Conservation (phyloP, 345 rosid species). For the Sonneratia alba region DNA sequence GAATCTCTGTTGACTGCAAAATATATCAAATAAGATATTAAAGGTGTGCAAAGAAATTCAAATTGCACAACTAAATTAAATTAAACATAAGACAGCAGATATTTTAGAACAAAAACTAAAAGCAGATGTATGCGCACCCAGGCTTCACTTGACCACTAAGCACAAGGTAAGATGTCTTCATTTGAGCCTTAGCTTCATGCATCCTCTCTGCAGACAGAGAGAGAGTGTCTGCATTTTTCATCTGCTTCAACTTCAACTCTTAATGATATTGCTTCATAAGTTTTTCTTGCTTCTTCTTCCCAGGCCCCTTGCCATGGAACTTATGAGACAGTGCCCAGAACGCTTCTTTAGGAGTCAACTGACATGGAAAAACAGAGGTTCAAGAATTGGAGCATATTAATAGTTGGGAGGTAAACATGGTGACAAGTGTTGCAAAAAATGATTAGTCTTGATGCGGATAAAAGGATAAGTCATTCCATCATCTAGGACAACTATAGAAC, state of each 20-base stretch:
- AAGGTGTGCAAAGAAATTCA: not conserved
- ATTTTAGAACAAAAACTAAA: not conserved
- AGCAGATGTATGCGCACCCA: slow-evolving; percentile 42
- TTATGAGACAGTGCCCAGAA: slow-evolving; percentile 77
- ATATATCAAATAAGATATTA: slow-evolving; percentile 3
- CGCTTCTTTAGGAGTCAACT: slow-evolving; percentile 94
- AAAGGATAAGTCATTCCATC: not conserved
- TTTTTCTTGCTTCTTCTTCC: slow-evolving; percentile 97
- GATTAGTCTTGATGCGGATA: not conserved
- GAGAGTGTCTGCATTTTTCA: slow-evolving; percentile 98
- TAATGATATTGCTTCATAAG: slow-evolving; percentile 83
- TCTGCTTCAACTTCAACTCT: slow-evolving; percentile 89
- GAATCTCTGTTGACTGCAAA: slow-evolving; percentile 84
- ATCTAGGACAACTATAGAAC: not conserved
- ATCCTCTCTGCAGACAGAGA: slow-evolving; percentile 83
- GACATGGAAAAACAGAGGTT: not conserved
- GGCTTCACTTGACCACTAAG: slow-evolving; percentile 93
- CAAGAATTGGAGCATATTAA: slow-evolving; percentile 1
- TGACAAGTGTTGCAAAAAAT: not conserved
- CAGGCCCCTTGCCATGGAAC: slow-evolving; percentile 97
- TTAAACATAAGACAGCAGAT: not conserved
- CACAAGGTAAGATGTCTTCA: slow-evolving; percentile 89
- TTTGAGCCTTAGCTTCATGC: slow-evolving; percentile 87
- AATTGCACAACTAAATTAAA: not conserved
- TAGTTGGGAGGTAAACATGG: not conserved